Conservation (phyloP, 176 grass and related monocot species). For the Bromus sterilis region DNA sequence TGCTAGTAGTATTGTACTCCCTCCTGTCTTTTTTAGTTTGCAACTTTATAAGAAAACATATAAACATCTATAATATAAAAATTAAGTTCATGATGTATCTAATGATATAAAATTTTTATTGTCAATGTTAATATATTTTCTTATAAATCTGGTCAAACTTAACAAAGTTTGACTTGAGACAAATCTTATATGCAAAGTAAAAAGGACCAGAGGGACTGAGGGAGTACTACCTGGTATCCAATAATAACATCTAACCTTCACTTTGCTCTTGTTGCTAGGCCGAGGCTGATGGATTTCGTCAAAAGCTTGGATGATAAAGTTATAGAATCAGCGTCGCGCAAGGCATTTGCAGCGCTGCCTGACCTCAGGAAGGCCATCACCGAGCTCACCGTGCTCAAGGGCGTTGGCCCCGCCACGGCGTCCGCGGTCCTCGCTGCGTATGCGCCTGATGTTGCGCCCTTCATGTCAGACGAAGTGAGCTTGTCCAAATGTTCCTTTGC, state of each 20-base stretch:
- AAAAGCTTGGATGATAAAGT: constrained; percentile 47
- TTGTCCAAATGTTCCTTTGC: background rate
- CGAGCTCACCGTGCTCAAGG: constrained; percentile 73
- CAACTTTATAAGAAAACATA: too few relatives aligned
- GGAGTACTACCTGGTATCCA: background rate
- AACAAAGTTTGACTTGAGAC: too few relatives aligned
- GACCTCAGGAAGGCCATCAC: constrained; percentile 58
- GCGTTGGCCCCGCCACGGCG: constrained; percentile 70
- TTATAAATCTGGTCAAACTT: too few relatives aligned
- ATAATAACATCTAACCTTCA: background rate
- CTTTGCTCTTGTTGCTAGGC: constrained; percentile 27
- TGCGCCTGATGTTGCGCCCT: constrained; percentile 57
- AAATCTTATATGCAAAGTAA: too few relatives aligned
- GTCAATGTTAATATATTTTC: too few relatives aligned
- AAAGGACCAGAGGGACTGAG: too few relatives aligned
- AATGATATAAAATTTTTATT: too few relatives aligned
- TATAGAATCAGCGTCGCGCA: constrained; percentile 62
- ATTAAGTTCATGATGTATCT: too few relatives aligned
- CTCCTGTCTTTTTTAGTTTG: too few relatives aligned
- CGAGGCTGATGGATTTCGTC: constrained; percentile 78
- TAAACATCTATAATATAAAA: too few relatives aligned
- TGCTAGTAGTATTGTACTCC: background rate
- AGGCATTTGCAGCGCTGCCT: constrained; percentile 63
- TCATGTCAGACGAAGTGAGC: constrained; percentile 93
- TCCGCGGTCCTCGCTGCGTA: constrained; percentile 76